These are phyloP conservation scores for Medicago arabica DNA, from an alignment of 306 rosid genomes.

Conservation along the genomic window DNA sequence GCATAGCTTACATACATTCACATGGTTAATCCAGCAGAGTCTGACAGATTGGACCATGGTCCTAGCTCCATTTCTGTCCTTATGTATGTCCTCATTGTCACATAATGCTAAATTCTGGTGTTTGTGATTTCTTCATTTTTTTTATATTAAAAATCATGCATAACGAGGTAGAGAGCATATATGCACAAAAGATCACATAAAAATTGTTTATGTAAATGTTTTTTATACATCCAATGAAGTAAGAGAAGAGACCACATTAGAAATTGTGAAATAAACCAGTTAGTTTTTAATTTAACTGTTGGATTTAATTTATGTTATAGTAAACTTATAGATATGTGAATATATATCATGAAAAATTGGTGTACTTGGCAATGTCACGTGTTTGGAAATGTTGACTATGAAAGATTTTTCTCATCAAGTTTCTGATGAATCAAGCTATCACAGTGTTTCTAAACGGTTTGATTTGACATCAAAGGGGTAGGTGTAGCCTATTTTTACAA, in stretches of 20 bases:
- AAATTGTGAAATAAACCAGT: not conserved
- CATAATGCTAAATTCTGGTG: conserved; percentile 38
- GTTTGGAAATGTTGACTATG: not conserved
- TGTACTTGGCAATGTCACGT: not conserved
- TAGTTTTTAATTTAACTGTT: not conserved
- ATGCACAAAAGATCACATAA: not conserved
- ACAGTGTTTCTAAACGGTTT: not conserved
- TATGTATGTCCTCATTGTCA: conserved; percentile 45
- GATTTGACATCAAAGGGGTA: not conserved
- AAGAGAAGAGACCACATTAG: not conserved
- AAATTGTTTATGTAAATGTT: not conserved
- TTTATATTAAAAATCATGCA: not conserved
- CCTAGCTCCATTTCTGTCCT: conserved; percentile 41
- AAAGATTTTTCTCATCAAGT: conserved; percentile 1
- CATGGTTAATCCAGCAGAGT: conserved; percentile 61
- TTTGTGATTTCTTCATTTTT: not conserved
- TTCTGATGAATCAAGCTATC: conserved; percentile 8
- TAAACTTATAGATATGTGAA: not conserved
- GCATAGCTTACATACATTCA: conserved; percentile 54
- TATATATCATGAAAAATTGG: not conserved
- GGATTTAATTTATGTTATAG: not conserved
- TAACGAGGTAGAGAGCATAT: conserved; percentile 4
- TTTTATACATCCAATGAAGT: not conserved
- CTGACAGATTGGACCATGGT: conserved; percentile 71
- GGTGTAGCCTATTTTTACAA: not conserved